Evolutionary conservation across 2,329 filamentous ascomycete genomes (phyloP), one percentile per base, ranked within the genome.

Genomic region (Colletotrichum agaves): DNA sequence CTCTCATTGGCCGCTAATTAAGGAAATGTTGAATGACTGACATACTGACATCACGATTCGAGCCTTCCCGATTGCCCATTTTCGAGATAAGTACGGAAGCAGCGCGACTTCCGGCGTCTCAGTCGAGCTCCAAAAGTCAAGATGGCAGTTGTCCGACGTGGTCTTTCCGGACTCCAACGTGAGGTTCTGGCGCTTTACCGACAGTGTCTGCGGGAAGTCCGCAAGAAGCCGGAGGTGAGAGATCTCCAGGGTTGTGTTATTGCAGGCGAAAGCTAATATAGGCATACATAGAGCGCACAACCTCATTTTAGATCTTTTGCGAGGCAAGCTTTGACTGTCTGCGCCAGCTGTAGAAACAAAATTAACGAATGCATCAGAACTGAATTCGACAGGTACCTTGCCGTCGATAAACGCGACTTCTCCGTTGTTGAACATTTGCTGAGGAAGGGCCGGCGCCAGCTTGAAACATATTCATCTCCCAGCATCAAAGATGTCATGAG

Each of bases 101-200:
- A 58, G 10, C 27, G 37, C 39, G 46, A 43, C 46, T 58, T 53
- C 60, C 31, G n/a, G 23, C n/a, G 10, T 17, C 21, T 58, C 19
- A 23, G 35, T n/a, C 39, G 52, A 21, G 23, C 64, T 8, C 27
- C 27, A 31, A 37, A 43, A 44, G 8, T 35, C 33, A 55, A 12
- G 7, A 71, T 71, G 69, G 60, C 67, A 35, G 63, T 27, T 37
- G 35, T 39, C 49, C 64, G 56, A 46, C 53, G 68, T 13, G 69
- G 89, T 73, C 83, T 94, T 27, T 97, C 94, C 7, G 96, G 96
- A 39, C 84, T 98, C n/a, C 95, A 98, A 77, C 91, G 88, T 74
- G 93, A 97, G 75, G 95, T 98, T 3, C 79, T 98, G 58, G 85
- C 89, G 37, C 87, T 99, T 13, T 99, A 98, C 78, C 90, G 95